These are phyloP conservation scores for Hypoxylon sp. DNA, from an alignment of 2,329 filamentous ascomycete species.

Conservation along the genomic window DNA sequence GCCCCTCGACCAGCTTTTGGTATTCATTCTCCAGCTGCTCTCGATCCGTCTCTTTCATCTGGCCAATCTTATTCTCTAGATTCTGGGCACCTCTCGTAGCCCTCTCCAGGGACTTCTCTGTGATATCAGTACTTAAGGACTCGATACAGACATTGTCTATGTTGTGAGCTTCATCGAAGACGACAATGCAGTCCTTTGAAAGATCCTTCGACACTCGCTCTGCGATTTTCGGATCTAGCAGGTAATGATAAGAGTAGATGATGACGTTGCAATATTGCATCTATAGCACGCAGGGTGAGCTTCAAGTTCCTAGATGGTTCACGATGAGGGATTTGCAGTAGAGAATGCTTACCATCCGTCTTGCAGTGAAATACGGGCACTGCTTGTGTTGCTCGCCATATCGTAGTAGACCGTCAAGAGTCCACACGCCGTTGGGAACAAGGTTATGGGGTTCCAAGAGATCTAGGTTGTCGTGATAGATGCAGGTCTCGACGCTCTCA, in stretches of 20 bases:
- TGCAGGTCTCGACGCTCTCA: conserved; percentile 92
- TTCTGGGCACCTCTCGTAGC: conserved; percentile 92
- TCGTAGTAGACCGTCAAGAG: conserved; percentile 85
- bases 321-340: not conserved
- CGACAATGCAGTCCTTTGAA: conserved; percentile 97
- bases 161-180: conserved; percentile 99
- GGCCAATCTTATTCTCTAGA: conserved; percentile 87
- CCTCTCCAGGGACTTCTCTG: conserved; percentile 91
- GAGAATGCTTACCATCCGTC: conserved; percentile 80
- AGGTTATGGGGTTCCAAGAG: conserved; percentile 94
- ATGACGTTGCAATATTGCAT: conserved; percentile 99
- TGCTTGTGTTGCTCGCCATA: conserved; percentile 97
- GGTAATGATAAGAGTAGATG: conserved; percentile 99
- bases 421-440: conserved; percentile 95
- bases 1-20: conserved; percentile 90
- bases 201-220: conserved; percentile 95
- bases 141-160: conserved; percentile 99
- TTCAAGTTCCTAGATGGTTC: not conserved
- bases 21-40: conserved; percentile 96
- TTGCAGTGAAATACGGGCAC: conserved; percentile 95
- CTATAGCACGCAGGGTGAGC: conserved; percentile 56
- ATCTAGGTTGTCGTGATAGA: conserved; percentile 98
- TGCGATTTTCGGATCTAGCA: conserved; percentile 97
- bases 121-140: conserved; percentile 94
- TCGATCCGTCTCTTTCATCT: conserved; percentile 96